Evolutionary conservation across 805 yeast species (phyloP), one percentile per base, ranked within the genome.

Genomic region (Kazachstania martiniae): DNA sequence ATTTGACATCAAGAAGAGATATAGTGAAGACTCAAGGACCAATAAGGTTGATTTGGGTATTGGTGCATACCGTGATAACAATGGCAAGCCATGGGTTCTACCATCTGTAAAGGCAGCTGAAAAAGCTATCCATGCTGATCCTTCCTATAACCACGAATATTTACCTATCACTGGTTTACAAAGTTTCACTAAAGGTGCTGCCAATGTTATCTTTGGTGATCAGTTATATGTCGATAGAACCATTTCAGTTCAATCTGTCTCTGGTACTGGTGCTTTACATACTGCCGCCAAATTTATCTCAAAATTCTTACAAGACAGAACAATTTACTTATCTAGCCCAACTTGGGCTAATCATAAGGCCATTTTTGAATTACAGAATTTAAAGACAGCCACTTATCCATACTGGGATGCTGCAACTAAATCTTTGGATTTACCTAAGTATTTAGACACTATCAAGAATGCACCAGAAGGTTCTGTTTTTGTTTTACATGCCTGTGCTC

Each of bases 301-400:
- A n/a, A 46, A 47, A 24, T 57, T 61, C 37, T 46, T 60, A 38
- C 41, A 41, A 1, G 45, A 62, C 53, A 32, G 23, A 13, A 33
- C 29, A 5, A 66, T 87, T 30, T 85, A 84, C 57, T 53, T 87
- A 32, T 81, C 94, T 10, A 63, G 70, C 37, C 98, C 98, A 43
- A 86, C 97, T n/a, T 89, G 98, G 98, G 94, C 91, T 33, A 91
- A 91, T 65, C 98, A 89, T 63, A 67, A 70, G 55, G 86, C 78
- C 55, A 82, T 89, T 44, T 91, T 87, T 56, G 66, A 70, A 43
- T 62, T 70, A 33, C 65, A 73, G 39, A 95, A 93, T 4, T 65
- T 83, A 33, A 62, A 68, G 43, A 77, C 79, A 25, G 74, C 65
- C 23, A 58, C 65, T 12, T 89, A 91, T 55, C 86, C 95, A 16